Evolutionary conservation across 1,284 basidiomycete genomes (phyloP).

Genomic region (Cystobasidium sp.): DNA sequence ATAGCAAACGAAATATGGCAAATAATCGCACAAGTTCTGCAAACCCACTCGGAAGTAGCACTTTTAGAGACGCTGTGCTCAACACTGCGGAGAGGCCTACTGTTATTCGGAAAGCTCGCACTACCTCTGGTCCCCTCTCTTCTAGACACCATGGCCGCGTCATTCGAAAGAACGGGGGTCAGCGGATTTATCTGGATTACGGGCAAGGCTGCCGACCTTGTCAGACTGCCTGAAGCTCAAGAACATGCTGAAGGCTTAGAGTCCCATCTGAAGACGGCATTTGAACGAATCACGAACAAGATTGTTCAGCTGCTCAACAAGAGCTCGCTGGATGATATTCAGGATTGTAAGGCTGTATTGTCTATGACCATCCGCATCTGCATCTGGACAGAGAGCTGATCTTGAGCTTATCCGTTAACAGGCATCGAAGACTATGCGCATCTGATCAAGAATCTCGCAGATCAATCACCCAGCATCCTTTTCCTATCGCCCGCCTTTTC

Average conservation of each 20-base stretch:
- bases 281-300: conserved; percentile 45
- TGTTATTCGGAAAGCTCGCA: conserved; percentile 75
- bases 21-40: conserved; percentile 79
- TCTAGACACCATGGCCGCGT: conserved; percentile 72
- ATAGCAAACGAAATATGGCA: conserved; percentile 81
- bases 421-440: conserved; percentile 96
- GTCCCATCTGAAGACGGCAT: conserved; percentile 41
- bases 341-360: conserved; percentile 20
- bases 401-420: conserved; percentile 56
- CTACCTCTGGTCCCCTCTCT: conserved; percentile 72
- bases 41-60: conserved; percentile 76
- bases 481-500: conserved; percentile 77
- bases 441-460: conserved; percentile 72
- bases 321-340: conserved; percentile 55
- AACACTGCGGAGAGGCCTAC: conserved; percentile 82
- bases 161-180: conserved; percentile 80
- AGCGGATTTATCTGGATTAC: conserved; percentile 94
- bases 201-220: conserved; percentile 66
- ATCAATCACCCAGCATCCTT: conserved; percentile 73
- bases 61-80: conserved; percentile 84
- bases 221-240: conserved; percentile 31
- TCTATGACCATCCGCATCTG: too few relatives aligned
- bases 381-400: conserved; percentile 19
- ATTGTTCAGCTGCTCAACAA: conserved; percentile 69
- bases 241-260: conserved; percentile 30